These are phyloP conservation scores for Drechmeria coniospora DNA, from an alignment of 2,329 filamentous ascomycete species.

Conservation along the genomic window DNA sequence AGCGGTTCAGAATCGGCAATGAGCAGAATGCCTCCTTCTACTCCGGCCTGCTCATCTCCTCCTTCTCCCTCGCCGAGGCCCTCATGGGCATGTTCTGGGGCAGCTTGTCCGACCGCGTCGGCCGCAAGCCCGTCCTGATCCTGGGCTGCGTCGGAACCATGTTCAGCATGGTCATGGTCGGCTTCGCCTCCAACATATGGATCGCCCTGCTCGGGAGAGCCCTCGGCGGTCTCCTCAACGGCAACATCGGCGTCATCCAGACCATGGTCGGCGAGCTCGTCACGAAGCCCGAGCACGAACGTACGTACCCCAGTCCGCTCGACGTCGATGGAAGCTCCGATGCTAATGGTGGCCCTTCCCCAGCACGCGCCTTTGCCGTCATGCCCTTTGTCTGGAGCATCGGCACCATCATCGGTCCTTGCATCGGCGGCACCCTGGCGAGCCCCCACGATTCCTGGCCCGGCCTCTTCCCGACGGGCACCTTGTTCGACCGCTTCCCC, in stretches of 20 bases:
- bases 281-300: slow-evolving; percentile 70
- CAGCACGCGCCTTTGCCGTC: slow-evolving; percentile 70
- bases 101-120: slow-evolving; percentile 62
- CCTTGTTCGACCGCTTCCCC: slow-evolving; percentile 64
- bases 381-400: slow-evolving; percentile 94
- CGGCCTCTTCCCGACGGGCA: slow-evolving; percentile 45
- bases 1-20: slow-evolving; percentile 56
- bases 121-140: slow-evolving; percentile 72
- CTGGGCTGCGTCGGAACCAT: slow-evolving; percentile 71
- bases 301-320: slow-evolving; percentile 44
- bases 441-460: slow-evolving; percentile 65
- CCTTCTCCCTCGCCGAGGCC: slow-evolving; percentile 71
- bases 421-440: slow-evolving; percentile 75
- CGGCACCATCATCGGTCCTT: slow-evolving; percentile 77
- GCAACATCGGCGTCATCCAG: slow-evolving; percentile 81
- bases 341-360: neutral
- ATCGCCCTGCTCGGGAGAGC: slow-evolving; percentile 62
- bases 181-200: slow-evolving; percentile 72
- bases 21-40: slow-evolving; percentile 72
- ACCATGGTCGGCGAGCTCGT: slow-evolving; percentile 88
- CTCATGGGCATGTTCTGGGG: slow-evolving; percentile 84
- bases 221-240: slow-evolving; percentile 71
- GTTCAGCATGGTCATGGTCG: slow-evolving; percentile 68
- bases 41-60: slow-evolving; percentile 73
- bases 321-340: neutral